Conservation (phyloP, 2,329 filamentous ascomycete species). For the Aureobasidium zeae region DNA sequence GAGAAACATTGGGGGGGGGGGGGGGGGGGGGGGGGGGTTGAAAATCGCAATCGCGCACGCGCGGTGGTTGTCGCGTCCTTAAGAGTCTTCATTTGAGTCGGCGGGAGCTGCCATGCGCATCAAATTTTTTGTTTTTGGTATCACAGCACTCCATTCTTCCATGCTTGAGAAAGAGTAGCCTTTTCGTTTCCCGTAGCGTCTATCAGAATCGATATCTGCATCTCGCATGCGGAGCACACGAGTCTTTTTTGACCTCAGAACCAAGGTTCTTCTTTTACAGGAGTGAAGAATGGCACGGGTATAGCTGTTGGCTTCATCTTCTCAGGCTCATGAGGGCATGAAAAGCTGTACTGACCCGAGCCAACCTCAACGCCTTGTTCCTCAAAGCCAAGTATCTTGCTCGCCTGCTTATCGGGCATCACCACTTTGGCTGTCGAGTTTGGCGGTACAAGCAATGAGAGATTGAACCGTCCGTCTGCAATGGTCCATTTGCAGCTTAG, state of each 20-base stretch:
- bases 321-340: constrained; percentile 32
- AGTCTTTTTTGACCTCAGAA: not conserved
- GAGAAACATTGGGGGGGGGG: no score
- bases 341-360: constrained; percentile 12
- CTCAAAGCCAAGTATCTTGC: constrained; percentile 1
- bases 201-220: no score
- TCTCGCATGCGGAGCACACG: no score
- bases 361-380: constrained; percentile 11
- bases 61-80: no score
- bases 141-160: no score
- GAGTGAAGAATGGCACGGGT: not conserved
- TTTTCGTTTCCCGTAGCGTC: no score
- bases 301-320: constrained; percentile 61
- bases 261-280: not conserved
- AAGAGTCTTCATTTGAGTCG: no score
- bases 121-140: no score
- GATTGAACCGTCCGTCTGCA: constrained; percentile 14
- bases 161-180: no score
- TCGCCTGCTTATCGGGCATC: constrained; percentile 12
- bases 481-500: constrained; percentile 24
- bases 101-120: no score
- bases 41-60: no score
- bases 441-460: constrained; percentile 6
- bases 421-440: constrained; percentile 15
- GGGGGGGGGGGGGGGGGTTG: no score